Conservation (phyloP, 2,329 filamentous ascomycete species). For the Cladobotryum mycophilum region DNA sequence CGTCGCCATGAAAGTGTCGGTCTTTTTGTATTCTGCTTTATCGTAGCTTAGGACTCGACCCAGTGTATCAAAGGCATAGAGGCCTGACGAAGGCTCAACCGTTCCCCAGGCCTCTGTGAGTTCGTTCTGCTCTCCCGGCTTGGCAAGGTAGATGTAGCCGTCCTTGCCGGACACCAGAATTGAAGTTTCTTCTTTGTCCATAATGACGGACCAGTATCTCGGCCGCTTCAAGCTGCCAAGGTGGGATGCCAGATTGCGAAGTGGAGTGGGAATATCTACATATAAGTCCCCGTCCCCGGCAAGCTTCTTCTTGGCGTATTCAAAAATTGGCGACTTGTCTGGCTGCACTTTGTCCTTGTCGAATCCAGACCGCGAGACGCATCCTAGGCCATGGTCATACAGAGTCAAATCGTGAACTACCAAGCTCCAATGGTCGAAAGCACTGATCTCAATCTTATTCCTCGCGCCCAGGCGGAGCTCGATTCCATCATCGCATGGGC, state of each 20-base stretch:
- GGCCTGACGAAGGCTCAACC: background rate
- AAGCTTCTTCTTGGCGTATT: background rate
- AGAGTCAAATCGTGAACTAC: background rate
- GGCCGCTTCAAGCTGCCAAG: background rate
- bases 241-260: background rate
- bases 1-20: background rate
- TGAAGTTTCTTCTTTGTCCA: slow-evolving; percentile 1
- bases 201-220: slow-evolving; percentile 1
- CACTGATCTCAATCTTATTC: slow-evolving; percentile 1
- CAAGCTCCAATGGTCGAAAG: background rate
- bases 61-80: background rate
- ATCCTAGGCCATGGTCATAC: background rate
- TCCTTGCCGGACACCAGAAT: background rate
- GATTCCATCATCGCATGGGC: background rate
- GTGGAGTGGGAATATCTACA: too few relatives aligned
- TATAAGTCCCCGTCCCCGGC: background rate
- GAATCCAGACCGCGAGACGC: background rate
- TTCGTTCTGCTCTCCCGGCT: background rate
- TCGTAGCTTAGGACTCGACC: background rate
- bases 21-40: background rate
- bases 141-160: background rate
- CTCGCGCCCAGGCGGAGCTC: slow-evolving; percentile 4
- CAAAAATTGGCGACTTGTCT: background rate
- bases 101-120: background rate
- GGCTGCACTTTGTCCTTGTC: background rate